phyloP scores from a whole-genome alignment of 1,284 basidiomycete genomes.

The Peniophora sp. region DNA sequence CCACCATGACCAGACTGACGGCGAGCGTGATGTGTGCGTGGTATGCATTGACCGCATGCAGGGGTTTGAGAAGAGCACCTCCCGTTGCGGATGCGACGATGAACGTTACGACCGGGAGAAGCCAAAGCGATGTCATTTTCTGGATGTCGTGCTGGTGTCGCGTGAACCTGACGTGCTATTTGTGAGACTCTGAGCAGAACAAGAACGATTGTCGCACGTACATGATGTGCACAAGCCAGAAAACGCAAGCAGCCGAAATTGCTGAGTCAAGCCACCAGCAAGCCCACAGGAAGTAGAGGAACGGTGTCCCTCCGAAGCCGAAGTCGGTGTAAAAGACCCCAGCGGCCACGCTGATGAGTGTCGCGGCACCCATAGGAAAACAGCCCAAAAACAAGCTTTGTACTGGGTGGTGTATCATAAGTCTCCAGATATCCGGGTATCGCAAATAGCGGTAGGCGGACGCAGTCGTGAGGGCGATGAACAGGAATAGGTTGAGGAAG shows the following conservation, averaged over 20 bases:
- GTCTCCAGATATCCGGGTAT: constrained; percentile 27
- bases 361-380: constrained; percentile 53
- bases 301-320: constrained; percentile 33
- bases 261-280: constrained; percentile 57
- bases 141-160: constrained; percentile 41
- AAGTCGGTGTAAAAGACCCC: constrained; percentile 18
- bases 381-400: constrained; percentile 56
- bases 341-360: constrained; percentile 28
- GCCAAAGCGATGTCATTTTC: constrained; percentile 42
- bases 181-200: constrained; percentile 2
- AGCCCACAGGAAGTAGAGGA: constrained; percentile 45
- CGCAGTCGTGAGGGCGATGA: constrained; percentile 29
- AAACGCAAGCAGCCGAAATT: constrained; percentile 38
- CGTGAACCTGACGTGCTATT: constrained; percentile 32
- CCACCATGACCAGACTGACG: constrained; percentile 41
- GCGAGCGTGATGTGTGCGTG: constrained; percentile 44
- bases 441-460: constrained; percentile 33
- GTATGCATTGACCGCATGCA: constrained; percentile 28
- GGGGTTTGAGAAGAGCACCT: constrained; percentile 38
- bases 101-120: constrained; percentile 55
- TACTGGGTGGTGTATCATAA: constrained; percentile 14
- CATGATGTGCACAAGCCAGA: constrained; percentile 53
- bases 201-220: constrained; percentile 16
- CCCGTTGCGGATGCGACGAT: constrained; percentile 56
- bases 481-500: constrained; percentile 40